Conservation (phyloP, 2,329 filamentous ascomycete species). For the Penicillium oxalicum region DNA sequence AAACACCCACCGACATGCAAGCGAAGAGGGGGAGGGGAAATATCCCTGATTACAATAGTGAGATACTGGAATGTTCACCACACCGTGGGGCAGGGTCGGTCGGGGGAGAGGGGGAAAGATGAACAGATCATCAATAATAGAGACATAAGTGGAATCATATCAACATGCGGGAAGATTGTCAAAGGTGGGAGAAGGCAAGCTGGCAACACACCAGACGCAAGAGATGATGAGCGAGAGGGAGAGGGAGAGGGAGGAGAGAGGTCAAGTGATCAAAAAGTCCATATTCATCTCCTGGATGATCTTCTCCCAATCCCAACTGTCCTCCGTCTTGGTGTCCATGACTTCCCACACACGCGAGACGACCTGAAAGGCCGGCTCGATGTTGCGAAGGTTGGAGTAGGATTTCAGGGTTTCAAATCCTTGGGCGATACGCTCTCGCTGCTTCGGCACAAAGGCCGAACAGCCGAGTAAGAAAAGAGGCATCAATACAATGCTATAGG, state of each 20-base stretch:
- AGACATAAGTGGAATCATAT: no score
- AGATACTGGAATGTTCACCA: no score
- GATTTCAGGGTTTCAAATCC: slow-evolving; percentile 51
- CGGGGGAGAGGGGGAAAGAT: no score
- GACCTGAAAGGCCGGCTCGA: slow-evolving; percentile 50
- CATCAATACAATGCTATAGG: slow-evolving; percentile 55
- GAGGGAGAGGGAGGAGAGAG: neutral
- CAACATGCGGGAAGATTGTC: no score
- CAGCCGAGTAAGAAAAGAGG: slow-evolving; percentile 58
- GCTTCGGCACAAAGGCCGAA: slow-evolving; percentile 51
- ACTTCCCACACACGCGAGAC: slow-evolving; percentile 54
- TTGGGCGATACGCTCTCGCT: slow-evolving; percentile 50
- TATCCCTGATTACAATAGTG: no score
- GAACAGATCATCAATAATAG: no score
- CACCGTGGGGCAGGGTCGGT: no score
- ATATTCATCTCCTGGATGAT: slow-evolving; percentile 54
- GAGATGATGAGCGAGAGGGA: neutral
- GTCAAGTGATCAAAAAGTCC: slow-evolving; percentile 56
- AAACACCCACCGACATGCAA: no score
- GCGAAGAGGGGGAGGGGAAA: no score
- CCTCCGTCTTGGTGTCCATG: slow-evolving; percentile 52
- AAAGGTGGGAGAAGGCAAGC: neutral
- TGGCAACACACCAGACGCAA: neutral
- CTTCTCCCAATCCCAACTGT: slow-evolving; percentile 60
- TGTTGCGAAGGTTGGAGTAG: slow-evolving; percentile 55